Evolutionary conservation across 179 eudicot genomes (phyloP).

Genomic region (Beta corolliflora): DNA sequence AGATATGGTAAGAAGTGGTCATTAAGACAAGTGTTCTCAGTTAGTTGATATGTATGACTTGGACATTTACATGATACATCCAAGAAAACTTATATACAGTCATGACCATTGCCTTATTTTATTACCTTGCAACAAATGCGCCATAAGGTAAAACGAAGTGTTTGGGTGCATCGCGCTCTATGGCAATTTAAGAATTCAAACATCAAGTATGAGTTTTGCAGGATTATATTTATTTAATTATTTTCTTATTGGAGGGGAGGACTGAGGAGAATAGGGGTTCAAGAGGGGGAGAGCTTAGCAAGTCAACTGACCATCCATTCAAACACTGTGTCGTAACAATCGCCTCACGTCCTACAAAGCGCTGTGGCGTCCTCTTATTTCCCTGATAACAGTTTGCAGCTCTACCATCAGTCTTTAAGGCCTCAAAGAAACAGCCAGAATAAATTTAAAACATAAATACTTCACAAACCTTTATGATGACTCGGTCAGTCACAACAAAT

Average conservation of each 20-base stretch:
- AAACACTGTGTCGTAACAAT: conserved; percentile 79
- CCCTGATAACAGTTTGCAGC: conserved; percentile 49
- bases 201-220: too few relatives aligned
- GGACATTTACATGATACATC: background rate
- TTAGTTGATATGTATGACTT: background rate
- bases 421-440: conserved; percentile 8
- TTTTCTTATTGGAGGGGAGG: too few relatives aligned
- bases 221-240: background rate
- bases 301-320: conserved; percentile 72
- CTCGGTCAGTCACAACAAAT: conserved; percentile 62
- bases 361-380: conserved; percentile 86
- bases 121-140: background rate
- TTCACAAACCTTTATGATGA: conserved; percentile 63
- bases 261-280: background rate
- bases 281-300: background rate
- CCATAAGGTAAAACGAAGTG: background rate
- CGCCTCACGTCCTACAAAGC: conserved; percentile 90
- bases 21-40: background rate
- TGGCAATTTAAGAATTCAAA: background rate
- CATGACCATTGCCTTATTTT: background rate
- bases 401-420: conserved; percentile 1
- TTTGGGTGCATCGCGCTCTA: background rate
- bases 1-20: background rate
- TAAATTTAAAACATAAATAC: background rate
- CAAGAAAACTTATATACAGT: too few relatives aligned